These are phyloP conservation scores for Phytophthora tubulina DNA, from an alignment of 352 stramenopile species.

Conservation along the genomic window DNA sequence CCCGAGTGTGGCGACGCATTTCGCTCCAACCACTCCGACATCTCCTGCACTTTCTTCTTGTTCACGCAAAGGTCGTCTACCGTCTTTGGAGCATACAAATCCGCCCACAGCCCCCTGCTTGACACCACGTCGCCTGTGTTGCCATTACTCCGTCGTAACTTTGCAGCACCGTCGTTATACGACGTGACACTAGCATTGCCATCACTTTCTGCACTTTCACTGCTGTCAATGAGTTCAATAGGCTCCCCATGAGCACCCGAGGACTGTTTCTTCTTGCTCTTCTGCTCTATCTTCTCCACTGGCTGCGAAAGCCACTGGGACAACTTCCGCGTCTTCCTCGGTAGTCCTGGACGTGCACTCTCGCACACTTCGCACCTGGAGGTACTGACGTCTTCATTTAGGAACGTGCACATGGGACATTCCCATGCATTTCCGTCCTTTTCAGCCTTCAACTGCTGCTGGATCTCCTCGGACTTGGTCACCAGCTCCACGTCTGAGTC, in stretches of 20 bases:
- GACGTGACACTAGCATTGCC: slow-evolving; percentile 18
- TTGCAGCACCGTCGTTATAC: background rate
- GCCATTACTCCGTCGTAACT: slow-evolving; percentile 8
- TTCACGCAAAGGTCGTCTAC: slow-evolving; percentile 84
- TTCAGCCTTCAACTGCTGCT: slow-evolving; percentile 6
- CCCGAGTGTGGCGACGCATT: slow-evolving; percentile 37
- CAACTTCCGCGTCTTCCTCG: slow-evolving; percentile 47
- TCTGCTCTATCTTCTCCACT: slow-evolving; percentile 18
- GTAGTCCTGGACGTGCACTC: slow-evolving; percentile 31
- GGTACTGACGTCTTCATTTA: slow-evolving; percentile 42
- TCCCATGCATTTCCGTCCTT: slow-evolving; percentile 36
- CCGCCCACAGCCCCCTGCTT: slow-evolving; percentile 57
- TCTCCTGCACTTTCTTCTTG: slow-evolving; percentile 85
- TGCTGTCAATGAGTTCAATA: slow-evolving; percentile 54
- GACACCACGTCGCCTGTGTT: background rate
- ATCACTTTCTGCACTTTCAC: slow-evolving; percentile 41
- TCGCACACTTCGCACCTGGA: slow-evolving; percentile 55
- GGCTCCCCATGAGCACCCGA: slow-evolving; percentile 1
- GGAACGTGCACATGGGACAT: slow-evolving; percentile 59
- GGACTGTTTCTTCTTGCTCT: slow-evolving; percentile 16
- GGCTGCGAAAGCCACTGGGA: slow-evolving; percentile 56
- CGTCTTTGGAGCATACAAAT: slow-evolving; percentile 48
- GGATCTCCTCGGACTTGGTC: slow-evolving; percentile 7
- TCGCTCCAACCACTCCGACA: slow-evolving; percentile 65
- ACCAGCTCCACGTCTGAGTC: slow-evolving; percentile 38